phyloP scores from a whole-genome alignment of 2,329 filamentous ascomycete genomes.

The Sporothrix brunneoviolacea region DNA sequence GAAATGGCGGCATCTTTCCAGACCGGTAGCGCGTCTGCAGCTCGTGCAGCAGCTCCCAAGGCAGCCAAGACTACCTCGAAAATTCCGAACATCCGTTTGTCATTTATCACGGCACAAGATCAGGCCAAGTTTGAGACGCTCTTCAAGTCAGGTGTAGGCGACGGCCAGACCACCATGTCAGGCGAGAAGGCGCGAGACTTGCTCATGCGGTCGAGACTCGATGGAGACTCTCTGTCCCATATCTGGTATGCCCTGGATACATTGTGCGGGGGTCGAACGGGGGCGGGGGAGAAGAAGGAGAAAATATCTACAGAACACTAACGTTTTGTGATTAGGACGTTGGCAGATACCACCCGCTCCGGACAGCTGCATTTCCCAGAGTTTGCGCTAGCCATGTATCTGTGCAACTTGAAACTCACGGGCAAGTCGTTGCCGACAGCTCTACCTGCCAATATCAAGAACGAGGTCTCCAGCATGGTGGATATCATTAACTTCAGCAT shows the following conservation, averaged over 20 bases:
- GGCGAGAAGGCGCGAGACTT: slow-evolving; percentile 90
- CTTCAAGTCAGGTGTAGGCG: slow-evolving; percentile 90
- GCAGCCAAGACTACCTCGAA: slow-evolving; percentile 55
- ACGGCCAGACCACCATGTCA: slow-evolving; percentile 76
- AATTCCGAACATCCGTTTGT: slow-evolving; percentile 89
- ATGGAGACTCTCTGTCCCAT: slow-evolving; percentile 80
- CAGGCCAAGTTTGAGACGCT: slow-evolving; percentile 96
- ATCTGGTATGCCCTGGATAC: slow-evolving; percentile 64
- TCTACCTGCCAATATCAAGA: slow-evolving; percentile 81
- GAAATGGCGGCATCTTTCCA: slow-evolving; percentile 64
- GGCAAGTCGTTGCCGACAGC: slow-evolving; percentile 69
- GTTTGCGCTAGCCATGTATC: slow-evolving; percentile 96
- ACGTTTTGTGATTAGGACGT: slow-evolving; percentile 50
- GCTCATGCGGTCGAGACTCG: slow-evolving; percentile 77
- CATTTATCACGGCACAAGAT: slow-evolving; percentile 91
- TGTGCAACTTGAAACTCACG: slow-evolving; percentile 89
- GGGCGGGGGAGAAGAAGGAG: too few species aligned
- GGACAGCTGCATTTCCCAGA: slow-evolving; percentile 96
- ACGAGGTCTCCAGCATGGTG: slow-evolving; percentile 98
- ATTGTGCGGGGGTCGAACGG: slow-evolving; percentile 9
- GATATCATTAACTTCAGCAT: slow-evolving; percentile 97
- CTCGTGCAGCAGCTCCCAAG: slow-evolving; percentile 34
- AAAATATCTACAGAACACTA: slow-evolving; percentile 3
- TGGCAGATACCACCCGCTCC: slow-evolving; percentile 92
- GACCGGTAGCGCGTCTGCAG: slow-evolving; percentile 34